Base-by-base conservation (phyloP, 495 filamentous ascomycete genomes). In the Hypoxylon trugodes region DNA sequence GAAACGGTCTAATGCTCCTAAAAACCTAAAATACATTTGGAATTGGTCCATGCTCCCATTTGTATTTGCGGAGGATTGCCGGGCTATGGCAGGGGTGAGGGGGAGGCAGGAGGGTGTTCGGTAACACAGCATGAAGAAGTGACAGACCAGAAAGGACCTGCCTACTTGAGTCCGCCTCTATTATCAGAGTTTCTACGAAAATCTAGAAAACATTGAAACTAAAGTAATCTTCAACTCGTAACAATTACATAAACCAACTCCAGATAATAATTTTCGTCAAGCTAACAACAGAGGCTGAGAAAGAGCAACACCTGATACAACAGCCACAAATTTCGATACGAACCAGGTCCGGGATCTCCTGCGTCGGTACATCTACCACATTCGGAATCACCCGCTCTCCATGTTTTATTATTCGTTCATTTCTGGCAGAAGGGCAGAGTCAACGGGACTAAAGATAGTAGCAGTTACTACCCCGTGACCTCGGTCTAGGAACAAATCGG, bases 321-420 rank as follows among this genome's bases (percentile, higher is more conserved):
- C 47, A 61, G 61, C 54, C 48, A 55, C 48, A 54, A 33, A 40
- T 33, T 24, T 55, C 26, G 26, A 59, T 43, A 9, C n/a, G 49
- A 15, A 32, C 61, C 35, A 48, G 51, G 52, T 43, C 58, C 47
- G 19, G 57, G 57, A 42, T 67, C 64, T 67, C 64, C 64, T 67
- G 53, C 58, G 48, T 61, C 64, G 58, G 64, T 37, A 67, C 40
- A 59, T 62, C 64, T 53, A n/a, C 58, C 37, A 41, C 24, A 59
- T 67, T 62, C 53, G 64, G 64, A 42, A 61, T 58, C 47, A 55
- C 41, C 59, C 40, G 37, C 18, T 43, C 35, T n/a, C n/a, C n/a
- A n/a, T 50, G 43, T 19, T 16, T 45, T 42, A 15, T 37, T 38
- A 28, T 57, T 48, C 28, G 19, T 22, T 54, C 49, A 1, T 50